A percentile compares a stretch with the other conserved stretches of the same genome.
These are phyloP conservation scores for Dissophora globulifera DNA, from an alignment of 192 early-diverging fungal genomes.

Conservation along the genomic window DNA sequence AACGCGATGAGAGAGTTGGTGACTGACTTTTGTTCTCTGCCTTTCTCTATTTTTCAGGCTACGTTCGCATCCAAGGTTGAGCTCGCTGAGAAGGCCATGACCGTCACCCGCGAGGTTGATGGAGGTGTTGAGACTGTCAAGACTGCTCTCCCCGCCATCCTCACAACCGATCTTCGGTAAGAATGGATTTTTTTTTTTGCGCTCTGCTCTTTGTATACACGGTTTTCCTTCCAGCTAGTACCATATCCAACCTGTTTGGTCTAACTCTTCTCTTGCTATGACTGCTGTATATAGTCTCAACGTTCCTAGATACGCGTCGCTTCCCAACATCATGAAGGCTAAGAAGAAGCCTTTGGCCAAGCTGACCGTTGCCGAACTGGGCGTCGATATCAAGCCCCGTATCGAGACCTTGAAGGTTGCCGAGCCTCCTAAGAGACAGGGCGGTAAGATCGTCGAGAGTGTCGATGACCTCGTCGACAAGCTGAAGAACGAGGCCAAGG, in stretches of 20 bases:
- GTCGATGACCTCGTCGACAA: slow-evolving; percentile 95
- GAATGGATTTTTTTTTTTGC: slow-evolving; percentile 14
- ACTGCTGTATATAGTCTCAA: slow-evolving; percentile 72
- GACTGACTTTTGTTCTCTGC: too few relatives aligned
- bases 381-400: slow-evolving; percentile 85
- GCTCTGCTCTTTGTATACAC: too few relatives aligned
- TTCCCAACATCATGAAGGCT: slow-evolving; percentile 99
- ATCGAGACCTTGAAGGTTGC: slow-evolving; percentile 89
- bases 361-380: slow-evolving; percentile 79
- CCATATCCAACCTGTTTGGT: too few relatives aligned
- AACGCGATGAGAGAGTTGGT: too few relatives aligned
- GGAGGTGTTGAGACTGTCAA: slow-evolving; percentile 95
- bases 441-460: slow-evolving; percentile 88
- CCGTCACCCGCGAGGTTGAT: slow-evolving; percentile 96
- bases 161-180: slow-evolving; percentile 94
- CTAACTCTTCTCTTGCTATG: slow-evolving; percentile 22
- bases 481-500: slow-evolving; percentile 71
- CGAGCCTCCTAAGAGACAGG: slow-evolving; percentile 93
- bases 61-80: slow-evolving; percentile 98
- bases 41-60: slow-evolving; percentile 61
- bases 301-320: slow-evolving; percentile 94
- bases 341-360: slow-evolving; percentile 97
- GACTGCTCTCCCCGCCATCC: slow-evolving; percentile 86
- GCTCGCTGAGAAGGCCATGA: slow-evolving; percentile 71
- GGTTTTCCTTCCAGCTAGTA: too few relatives aligned